phyloP scores from a whole-genome alignment of 2,329 filamentous ascomycete genomes.

The Ascocoryne sarcoides region DNA sequence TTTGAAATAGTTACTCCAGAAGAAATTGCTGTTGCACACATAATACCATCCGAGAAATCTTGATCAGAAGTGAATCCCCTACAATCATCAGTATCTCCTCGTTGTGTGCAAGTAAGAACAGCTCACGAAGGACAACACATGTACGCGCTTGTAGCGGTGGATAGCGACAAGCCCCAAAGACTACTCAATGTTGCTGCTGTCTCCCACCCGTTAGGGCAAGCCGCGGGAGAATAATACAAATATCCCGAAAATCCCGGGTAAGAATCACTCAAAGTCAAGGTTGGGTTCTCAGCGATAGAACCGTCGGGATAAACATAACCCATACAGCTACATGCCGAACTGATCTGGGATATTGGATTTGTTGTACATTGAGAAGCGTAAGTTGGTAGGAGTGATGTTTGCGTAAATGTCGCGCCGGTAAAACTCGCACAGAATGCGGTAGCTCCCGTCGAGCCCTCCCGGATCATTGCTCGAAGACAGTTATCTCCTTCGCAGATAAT shows the following conservation, averaged over 20 bases:
- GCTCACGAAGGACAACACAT: neutral
- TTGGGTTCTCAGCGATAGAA: neutral
- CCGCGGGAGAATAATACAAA: neutral
- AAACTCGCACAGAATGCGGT: slow-evolving; percentile 3
- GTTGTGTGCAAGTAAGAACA: too few species aligned
- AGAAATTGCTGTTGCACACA: neutral
- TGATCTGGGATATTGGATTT: slow-evolving; percentile 1
- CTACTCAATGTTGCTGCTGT: neutral
- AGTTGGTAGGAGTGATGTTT: slow-evolving; percentile 1
- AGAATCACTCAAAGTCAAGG: neutral
- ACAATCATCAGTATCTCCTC: too few species aligned
- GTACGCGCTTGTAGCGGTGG: neutral
- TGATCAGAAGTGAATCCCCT: neutral
- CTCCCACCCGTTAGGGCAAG: neutral
- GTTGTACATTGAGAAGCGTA: slow-evolving; percentile 1
- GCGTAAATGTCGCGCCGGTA: neutral
- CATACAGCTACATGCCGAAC: slow-evolving; percentile 1
- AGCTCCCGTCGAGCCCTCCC: slow-evolving; percentile 1
- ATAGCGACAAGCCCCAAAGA: neutral
- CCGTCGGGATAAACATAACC: neutral
- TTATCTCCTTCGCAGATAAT: slow-evolving; percentile 2
- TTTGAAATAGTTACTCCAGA: neutral
- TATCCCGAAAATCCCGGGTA: neutral
- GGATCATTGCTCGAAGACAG: slow-evolving; percentile 3
- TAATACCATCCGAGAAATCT: neutral